These are phyloP conservation scores for Coniochaeta prunicola DNA, from an alignment of 2,329 filamentous ascomycete genomes.

Conservation along the genomic window DNA sequence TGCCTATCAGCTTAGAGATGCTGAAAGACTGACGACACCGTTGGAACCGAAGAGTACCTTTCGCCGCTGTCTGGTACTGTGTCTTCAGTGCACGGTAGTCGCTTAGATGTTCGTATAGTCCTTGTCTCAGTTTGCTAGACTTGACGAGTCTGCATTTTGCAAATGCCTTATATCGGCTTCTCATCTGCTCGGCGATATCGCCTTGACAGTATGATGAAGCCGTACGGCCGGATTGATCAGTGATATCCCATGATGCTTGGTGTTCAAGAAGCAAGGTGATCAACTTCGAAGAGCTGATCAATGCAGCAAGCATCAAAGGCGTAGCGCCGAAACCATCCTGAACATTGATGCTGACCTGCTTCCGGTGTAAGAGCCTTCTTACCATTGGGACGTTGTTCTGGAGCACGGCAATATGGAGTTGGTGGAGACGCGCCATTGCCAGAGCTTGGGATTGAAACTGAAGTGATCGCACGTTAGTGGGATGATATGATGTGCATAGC, in stretches of 20 bases:
- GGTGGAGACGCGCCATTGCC: background rate
- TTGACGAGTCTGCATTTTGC: background rate
- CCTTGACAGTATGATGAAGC: too few species aligned
- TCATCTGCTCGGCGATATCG: background rate
- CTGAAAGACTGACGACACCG: background rate
- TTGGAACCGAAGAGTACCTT: background rate
- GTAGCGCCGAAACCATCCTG: constrained; percentile 1
- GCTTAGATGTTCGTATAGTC: background rate
- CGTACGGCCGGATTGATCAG: too few species aligned
- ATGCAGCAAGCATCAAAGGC: constrained; percentile 8
- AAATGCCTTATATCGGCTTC: background rate
- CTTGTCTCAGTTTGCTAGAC: background rate
- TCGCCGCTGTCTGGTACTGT: background rate
- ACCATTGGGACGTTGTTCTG: background rate
- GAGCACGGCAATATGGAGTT: background rate
- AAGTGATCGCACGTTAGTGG: too few species aligned
- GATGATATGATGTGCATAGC: too few species aligned
- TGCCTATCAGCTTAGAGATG: background rate
- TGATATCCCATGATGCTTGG: background rate
- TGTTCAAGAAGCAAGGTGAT: constrained; percentile 3
- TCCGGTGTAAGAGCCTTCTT: background rate
- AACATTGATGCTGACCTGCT: background rate
- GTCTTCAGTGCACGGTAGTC: background rate
- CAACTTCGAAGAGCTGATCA: constrained; percentile 3
- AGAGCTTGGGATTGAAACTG: background rate